These are phyloP conservation scores for Iris macrosiphon DNA, from an alignment of 106 monocot species.

Conservation along the genomic window DNA sequence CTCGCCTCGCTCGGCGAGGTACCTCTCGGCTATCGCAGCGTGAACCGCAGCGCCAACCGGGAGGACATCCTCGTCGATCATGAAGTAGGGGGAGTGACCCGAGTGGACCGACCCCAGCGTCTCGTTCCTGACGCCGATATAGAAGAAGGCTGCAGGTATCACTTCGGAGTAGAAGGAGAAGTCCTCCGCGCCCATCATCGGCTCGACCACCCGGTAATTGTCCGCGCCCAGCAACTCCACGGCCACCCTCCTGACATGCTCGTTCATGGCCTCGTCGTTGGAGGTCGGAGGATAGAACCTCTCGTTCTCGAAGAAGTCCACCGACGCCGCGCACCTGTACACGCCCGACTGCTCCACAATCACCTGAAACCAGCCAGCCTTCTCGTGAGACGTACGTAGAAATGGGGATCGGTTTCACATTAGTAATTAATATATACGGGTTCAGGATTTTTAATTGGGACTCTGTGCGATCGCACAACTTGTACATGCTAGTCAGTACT, in stretches of 20 bases:
- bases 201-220: conserved; percentile 41
- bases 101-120: conserved; percentile 41
- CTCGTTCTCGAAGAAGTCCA: conserved; percentile 76
- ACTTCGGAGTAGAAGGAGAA: conserved; percentile 78
- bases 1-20: conserved; percentile 28
- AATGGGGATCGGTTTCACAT: no score
- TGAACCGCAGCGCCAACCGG: conserved; percentile 69
- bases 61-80: conserved; percentile 69
- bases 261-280: conserved; percentile 46
- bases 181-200: conserved; percentile 84
- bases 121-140: conserved; percentile 65
- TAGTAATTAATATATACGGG: no score
- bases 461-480: no score
- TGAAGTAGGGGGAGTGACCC: conserved; percentile 69
- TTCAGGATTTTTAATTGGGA: no score
- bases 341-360: conserved; percentile 62
- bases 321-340: conserved; percentile 48
- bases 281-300: conserved; percentile 65
- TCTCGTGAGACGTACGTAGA: no score
- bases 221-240: conserved; percentile 38
- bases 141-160: conserved; percentile 70
- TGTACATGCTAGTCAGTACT: no score
- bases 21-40: conserved; percentile 78
- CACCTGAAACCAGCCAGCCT: conserved; percentile 47
- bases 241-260: conserved; percentile 51